Evolutionary conservation across 2,329 filamentous ascomycete species (phyloP), one percentile per base, ranked within the genome.

Genomic region (Pseudofabraea citricarpa): DNA sequence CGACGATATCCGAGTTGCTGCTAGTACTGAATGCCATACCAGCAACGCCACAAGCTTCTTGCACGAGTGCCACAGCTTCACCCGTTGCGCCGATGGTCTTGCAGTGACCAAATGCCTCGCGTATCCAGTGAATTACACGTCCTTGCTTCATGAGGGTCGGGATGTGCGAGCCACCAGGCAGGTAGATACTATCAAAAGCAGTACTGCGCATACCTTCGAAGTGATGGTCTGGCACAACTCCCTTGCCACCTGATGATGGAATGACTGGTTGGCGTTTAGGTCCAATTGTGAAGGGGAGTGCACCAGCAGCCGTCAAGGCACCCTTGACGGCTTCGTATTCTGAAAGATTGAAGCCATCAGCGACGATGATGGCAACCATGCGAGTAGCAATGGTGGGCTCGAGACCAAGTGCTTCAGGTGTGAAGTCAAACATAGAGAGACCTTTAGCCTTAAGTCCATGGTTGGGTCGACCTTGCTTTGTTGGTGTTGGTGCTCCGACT

Each of bases 41-140:
- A 1, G 71, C 67, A 5, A 74, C 59, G 22, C 64, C 64, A 55
- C 43, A 68, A 2, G 64, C 64, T 22, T 72, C 63, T 39, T 71
- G 63, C 21, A 91, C 71, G 31, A 91, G 67, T 3, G 77, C 69
- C 0, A 87, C 77, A 0, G 73, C 87, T 58, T 90, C 85, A 1
- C 85, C 87, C 0, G 83, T 85, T 0, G 83, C 88, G 2, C 80
- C 87, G 19, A 93, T 85, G 2, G 85, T 70, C 70, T 93, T 93
- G 40, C 90, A 71, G 50, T 93, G 87, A 0, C 86, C 87, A 53
- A 91, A 93, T 0, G 87, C 83, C 62, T 93, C 88, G 2, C 84
- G 76, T 4, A 91, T 67, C 78, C 84, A 93, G 67, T 91, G 83
- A 2, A 85, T 58, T 0, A 85, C 85, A 15, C 86, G 81, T 0